phyloP scores from a whole-genome alignment of 192 early-diverging fungal genomes.

The Jimgerdemannia flammicorona region DNA sequence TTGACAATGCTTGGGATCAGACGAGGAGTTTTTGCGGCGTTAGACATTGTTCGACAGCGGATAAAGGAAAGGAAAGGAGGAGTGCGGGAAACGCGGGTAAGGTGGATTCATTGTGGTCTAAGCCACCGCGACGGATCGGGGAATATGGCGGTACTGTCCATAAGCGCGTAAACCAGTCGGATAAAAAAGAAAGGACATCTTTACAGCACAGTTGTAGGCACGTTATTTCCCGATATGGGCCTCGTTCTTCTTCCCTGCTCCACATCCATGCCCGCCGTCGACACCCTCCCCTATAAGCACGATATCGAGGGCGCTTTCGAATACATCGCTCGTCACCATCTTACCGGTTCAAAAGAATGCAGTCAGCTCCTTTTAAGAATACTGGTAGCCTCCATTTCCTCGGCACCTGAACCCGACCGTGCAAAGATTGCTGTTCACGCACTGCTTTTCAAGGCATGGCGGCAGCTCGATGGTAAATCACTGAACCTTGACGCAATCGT shows the following conservation, averaged over 20 bases:
- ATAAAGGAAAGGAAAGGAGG: too few species aligned
- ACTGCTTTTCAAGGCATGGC: neutral
- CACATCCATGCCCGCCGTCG: too few species aligned
- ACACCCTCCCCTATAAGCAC: neutral
- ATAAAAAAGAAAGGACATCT: too few species aligned
- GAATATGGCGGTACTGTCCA: too few species aligned
- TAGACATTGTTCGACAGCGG: neutral
- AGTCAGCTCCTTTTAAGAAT: neutral
- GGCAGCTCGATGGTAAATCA: neutral
- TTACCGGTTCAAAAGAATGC: neutral
- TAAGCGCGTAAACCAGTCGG: too few species aligned
- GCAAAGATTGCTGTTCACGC: neutral
- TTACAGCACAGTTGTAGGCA: too few species aligned
- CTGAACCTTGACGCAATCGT: neutral
- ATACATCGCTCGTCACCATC: neutral
- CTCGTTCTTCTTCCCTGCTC: too few species aligned
- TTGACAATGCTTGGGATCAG: conserved; percentile 67
- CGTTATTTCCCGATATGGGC: too few species aligned
- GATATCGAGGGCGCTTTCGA: neutral
- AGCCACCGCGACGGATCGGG: too few species aligned
- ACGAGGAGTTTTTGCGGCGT: conserved; percentile 23
- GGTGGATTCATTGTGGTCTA: too few species aligned
- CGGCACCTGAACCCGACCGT: neutral
- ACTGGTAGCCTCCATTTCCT: neutral
- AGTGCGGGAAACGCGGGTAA: too few species aligned